phyloP scores from a whole-genome alignment of 306 rosid genomes.

The Trifolium dubium region DNA sequence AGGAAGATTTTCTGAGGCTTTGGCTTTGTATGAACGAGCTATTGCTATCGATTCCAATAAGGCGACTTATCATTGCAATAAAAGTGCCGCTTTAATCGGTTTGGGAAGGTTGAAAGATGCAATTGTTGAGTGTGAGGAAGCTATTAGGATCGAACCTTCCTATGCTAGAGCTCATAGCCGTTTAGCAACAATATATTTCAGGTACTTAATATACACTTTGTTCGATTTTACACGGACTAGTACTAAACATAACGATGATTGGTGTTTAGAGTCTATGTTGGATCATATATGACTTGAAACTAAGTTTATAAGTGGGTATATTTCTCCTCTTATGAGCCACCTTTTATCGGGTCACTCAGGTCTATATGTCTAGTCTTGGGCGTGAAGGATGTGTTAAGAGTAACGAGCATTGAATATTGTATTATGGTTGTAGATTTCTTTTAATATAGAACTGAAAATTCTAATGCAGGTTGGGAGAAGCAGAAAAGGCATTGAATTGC shows the following conservation, averaged over 20 bases:
- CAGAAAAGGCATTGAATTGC: slow-evolving; percentile 68
- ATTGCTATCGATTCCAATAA: slow-evolving; percentile 71
- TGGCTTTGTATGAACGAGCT: slow-evolving; percentile 74
- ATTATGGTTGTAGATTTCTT: not conserved
- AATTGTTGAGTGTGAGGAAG: slow-evolving; percentile 70
- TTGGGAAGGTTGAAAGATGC: slow-evolving; percentile 69
- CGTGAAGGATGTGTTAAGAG: not conserved
- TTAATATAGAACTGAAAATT: slow-evolving; percentile 24
- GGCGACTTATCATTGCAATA: slow-evolving; percentile 79
- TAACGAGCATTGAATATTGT: not conserved
- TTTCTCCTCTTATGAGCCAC: not conserved
- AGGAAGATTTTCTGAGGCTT: slow-evolving; percentile 72
- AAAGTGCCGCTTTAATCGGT: slow-evolving; percentile 79
- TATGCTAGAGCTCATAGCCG: slow-evolving; percentile 88
- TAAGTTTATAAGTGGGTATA: not conserved
- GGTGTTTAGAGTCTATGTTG: not conserved
- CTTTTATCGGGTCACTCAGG: not conserved
- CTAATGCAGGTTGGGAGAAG: slow-evolving; percentile 77
- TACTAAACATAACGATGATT: not conserved
- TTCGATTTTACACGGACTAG: not conserved
- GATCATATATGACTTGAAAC: not conserved
- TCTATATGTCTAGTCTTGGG: not conserved
- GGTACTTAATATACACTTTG: slow-evolving; percentile 46
- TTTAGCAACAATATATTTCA: slow-evolving; percentile 79
- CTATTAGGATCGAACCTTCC: slow-evolving; percentile 73